Evolutionary conservation across 2,329 filamentous ascomycete genomes (phyloP), one percentile per base, ranked within the genome.

Genomic region (Lachnellula arida): DNA sequence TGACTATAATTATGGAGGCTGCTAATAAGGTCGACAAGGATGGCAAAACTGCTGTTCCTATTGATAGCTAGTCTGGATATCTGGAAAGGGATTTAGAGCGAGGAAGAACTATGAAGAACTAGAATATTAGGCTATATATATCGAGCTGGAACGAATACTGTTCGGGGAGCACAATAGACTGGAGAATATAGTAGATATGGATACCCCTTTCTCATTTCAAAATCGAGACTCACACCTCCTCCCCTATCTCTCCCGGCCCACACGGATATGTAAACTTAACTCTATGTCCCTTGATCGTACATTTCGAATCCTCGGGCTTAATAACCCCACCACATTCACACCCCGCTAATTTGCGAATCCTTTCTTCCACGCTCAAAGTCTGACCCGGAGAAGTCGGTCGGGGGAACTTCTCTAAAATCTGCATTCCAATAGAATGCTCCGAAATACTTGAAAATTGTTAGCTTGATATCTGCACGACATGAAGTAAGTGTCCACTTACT

Each of bases 351-450:
- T 23, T 12, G 2, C 49, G 40, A 43, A 51, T 51, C n/a, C 49
- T 51, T 51, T 51, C 49, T 35, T 51, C 49, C 35, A 51, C 49
- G 37, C 49, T 51, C 5, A 51, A 22, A 17, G 19, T 40, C 37
- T 23, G 2, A 43, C 43, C 49, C 34, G 40, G 35, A 28, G 42
- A 43, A 42, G 19, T 14, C 7, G 49, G 49, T 22, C 35, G 35
- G 19, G 49, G 49, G 14, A 51, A 51, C 28, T 51, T 51, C 49
- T 43, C 22, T 25, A 42, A 2, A 32, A 32, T 51, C n/a, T 43
- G 14, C 37, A 34, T 43, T 28, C 22, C 49, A 43, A 51, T 15
- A 15, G 32, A 35, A 6, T 51, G n/a, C n/a, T n/a, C 6, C 15
- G 35, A n/a, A 32, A 37, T 51, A 4, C 43, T 43, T 42, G 8